phyloP scores from a whole-genome alignment of 2,329 filamentous ascomycete species.

The Eutypella sp. region DNA sequence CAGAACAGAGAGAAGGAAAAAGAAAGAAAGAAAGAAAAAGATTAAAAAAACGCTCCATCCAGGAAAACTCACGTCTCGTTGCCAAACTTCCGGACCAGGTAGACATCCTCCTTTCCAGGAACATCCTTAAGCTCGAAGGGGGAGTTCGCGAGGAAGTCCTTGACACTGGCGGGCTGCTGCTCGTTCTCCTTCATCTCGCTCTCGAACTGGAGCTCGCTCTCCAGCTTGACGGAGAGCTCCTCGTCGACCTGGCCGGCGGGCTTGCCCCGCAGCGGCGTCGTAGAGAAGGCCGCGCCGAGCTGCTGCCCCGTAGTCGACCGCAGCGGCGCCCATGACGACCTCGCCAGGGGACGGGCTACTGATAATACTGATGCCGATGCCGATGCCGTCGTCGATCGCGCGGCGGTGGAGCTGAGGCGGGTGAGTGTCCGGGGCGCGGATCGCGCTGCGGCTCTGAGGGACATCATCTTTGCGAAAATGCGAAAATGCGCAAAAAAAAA shows the following conservation, averaged over 20 bases:
- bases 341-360: slow-evolving; percentile 44
- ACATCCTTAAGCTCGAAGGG: slow-evolving; percentile 79
- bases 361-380: no score
- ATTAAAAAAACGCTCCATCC: no score
- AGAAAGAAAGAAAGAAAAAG: no score
- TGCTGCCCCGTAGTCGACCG: slow-evolving; percentile 30
- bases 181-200: slow-evolving; percentile 70
- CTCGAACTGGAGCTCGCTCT: slow-evolving; percentile 80
- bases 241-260: slow-evolving; percentile 55
- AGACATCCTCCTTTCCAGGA: slow-evolving; percentile 81
- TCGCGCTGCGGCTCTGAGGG: slow-evolving; percentile 60
- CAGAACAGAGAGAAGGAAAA: no score
- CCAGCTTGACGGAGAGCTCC: slow-evolving; percentile 81
- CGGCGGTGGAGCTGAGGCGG: slow-evolving; percentile 49
- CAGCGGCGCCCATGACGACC: slow-evolving; percentile 37
- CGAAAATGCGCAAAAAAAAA: no score
- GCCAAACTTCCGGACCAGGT: slow-evolving; percentile 75
- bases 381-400: no score
- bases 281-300: slow-evolving; percentile 46
- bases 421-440: slow-evolving; percentile 60
- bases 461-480: slow-evolving; percentile 54
- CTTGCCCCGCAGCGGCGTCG: slow-evolving; percentile 38
- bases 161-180: slow-evolving; percentile 69
- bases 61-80: slow-evolving; percentile 82
- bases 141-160: slow-evolving; percentile 83